Evolutionary conservation across 192 early-diverging fungal species (phyloP).

Genomic region (Coemansia sp.): DNA sequence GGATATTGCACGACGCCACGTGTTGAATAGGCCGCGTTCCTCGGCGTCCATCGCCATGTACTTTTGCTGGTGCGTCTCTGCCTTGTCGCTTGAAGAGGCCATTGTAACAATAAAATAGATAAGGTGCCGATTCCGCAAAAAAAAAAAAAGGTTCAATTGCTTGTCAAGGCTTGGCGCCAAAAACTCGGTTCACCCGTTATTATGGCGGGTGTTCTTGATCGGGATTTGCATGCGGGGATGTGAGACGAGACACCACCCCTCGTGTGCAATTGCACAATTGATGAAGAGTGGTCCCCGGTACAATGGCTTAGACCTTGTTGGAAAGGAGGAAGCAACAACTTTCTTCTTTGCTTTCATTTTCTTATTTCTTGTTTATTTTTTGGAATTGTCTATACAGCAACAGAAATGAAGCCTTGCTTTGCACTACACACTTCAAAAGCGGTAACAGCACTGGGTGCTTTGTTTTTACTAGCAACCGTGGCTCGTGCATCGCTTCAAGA

Average conservation of each 20-base stretch:
- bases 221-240: not conserved
- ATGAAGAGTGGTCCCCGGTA: not conserved
- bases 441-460: not conserved
- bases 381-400: not conserved
- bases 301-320: not conserved
- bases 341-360: not conserved
- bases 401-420: not conserved
- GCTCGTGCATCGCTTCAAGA: constrained; percentile 11
- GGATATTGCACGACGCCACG: constrained; percentile 64
- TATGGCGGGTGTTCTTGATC: not conserved
- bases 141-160: not conserved
- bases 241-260: not conserved
- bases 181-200: not conserved
- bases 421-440: not conserved
- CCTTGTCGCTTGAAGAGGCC: constrained; percentile 19
- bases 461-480: not conserved
- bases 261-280: not conserved
- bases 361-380: not conserved
- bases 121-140: not conserved
- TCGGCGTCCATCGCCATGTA: constrained; percentile 49
- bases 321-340: not conserved
- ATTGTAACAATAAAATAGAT: constrained; percentile 3
- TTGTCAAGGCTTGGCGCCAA: not conserved
- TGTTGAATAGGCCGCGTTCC: constrained; percentile 65
- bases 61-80: constrained; percentile 25